Evolutionary conservation across 129 eudicot species (phyloP), one percentile per base, ranked within the genome.

Genomic region (Flaveria linearis): DNA sequence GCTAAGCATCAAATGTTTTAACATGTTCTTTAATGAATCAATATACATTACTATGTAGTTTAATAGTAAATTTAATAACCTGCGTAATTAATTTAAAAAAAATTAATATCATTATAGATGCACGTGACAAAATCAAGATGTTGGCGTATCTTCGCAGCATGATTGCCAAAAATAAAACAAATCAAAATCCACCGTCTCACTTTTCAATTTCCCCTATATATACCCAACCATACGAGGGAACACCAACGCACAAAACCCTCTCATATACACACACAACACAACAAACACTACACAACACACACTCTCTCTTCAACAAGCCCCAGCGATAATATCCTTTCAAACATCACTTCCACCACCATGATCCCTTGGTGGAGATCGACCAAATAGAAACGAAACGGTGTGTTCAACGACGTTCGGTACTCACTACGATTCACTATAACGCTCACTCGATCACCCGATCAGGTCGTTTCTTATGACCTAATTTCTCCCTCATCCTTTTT

Each of bases 281-380:
- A 28, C 30, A 28, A 3, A 2, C 30, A 28, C 2, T 7, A 33
- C 1, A 33, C 39, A 33, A 33, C 6, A 25, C 1, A 30, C 13
- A 10, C 58, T 5, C 42, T 20, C 58, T 10, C 41, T 7, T 6
- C 25, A 23, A 23, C 25, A 53, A 57, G 30, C 14, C 65, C 12
- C 6, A 22, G 33, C 33, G 33, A 58, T 20, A 0, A 20, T 20
- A 20, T 58, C 65, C 65, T 55, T 20, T 17, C 62, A 18, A 55
- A 0, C 26, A 55, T n/a, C 28, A 17, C 12, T 8, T 26, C 25
- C 63, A 47, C 43, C 8, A 62, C 0, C 33, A 58, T 55, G 43
- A 50, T 36, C 22, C 15, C 42, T 39, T 86, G 95, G 91, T 86
- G 80, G 91, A 89, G 74, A 84, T 89, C 79, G 87, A 86, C 74